Conservation (phyloP, 345 rosid species). For the Psidium guajava region DNA sequence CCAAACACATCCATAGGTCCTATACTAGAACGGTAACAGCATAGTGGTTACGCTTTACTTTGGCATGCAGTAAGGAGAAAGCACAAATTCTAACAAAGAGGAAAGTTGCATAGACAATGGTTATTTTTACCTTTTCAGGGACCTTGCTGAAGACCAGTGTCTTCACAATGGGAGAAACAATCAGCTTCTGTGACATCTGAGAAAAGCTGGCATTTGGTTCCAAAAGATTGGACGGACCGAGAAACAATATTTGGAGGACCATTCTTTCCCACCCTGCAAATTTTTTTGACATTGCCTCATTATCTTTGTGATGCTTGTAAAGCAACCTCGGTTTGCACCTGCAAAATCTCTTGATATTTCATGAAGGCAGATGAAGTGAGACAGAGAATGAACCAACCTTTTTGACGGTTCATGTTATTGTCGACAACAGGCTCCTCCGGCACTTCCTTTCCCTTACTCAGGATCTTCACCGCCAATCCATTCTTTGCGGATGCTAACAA, state of each 20-base stretch:
- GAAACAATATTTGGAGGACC: conserved; percentile 91
- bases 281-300: neutral
- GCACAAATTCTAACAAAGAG: neutral
- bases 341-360: neutral
- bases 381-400: conserved; percentile 31
- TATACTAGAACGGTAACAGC: neutral
- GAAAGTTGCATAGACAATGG: neutral
- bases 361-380: neutral
- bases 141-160: conserved; percentile 95
- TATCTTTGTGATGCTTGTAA: neutral
- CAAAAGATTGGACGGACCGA: conserved; percentile 87
- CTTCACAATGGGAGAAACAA: conserved; percentile 90
- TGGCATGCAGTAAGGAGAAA: neutral
- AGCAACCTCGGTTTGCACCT: neutral
- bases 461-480: conserved; percentile 86
- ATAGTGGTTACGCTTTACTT: neutral
- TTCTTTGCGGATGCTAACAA: conserved; percentile 86
- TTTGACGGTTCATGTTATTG: conserved; percentile 55
- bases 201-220: conserved; percentile 93
- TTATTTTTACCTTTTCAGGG: conserved; percentile 72
- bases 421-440: conserved; percentile 76
- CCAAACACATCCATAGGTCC: neutral
- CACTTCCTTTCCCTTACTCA: conserved; percentile 84
- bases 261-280: conserved; percentile 98
- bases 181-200: conserved; percentile 87